Conservation (phyloP, 2,329 filamentous ascomycete species). For the Pseudogymnoascus sp. region DNA sequence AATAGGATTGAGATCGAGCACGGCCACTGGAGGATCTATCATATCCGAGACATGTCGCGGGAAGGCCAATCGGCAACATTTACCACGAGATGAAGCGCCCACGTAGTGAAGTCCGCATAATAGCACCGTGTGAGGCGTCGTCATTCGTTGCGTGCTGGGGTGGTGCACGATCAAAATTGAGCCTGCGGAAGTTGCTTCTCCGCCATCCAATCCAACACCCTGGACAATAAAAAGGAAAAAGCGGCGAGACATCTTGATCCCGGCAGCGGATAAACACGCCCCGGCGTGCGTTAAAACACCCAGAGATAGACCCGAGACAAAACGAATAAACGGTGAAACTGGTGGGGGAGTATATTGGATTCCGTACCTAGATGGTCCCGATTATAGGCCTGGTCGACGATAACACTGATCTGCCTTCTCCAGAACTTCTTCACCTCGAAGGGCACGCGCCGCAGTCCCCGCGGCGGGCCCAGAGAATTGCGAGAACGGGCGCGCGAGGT, state of each 20-base stretch:
- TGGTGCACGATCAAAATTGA: background rate
- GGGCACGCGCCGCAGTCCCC: slow-evolving; percentile 12
- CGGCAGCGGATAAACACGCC: background rate
- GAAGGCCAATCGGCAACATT: background rate
- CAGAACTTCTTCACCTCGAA: slow-evolving; percentile 33
- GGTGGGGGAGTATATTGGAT: background rate
- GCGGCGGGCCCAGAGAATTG: background rate
- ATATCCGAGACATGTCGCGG: background rate
- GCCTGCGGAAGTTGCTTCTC: slow-evolving; percentile 3
- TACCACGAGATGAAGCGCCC: background rate
- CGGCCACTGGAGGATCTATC: background rate
- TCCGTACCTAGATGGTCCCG: slow-evolving; percentile 48
- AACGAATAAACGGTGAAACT: background rate
- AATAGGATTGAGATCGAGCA: background rate
- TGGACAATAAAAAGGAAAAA: slow-evolving; percentile 3
- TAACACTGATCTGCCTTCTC: slow-evolving; percentile 39
- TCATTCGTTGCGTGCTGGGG: slow-evolving; percentile 1
- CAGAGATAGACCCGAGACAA: background rate
- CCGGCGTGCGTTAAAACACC: background rate
- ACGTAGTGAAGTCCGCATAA: background rate
- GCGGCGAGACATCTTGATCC: background rate
- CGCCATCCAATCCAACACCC: slow-evolving; percentile 7
- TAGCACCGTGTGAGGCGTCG: background rate
- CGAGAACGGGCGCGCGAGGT: slow-evolving; percentile 1
- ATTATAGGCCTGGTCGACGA: slow-evolving; percentile 40